Percentiles rank a stretch among this genome's conserved stretches.
Evolutionary conservation across 805 yeast genomes (phyloP).

Genomic region (Ogataea neopini): DNA sequence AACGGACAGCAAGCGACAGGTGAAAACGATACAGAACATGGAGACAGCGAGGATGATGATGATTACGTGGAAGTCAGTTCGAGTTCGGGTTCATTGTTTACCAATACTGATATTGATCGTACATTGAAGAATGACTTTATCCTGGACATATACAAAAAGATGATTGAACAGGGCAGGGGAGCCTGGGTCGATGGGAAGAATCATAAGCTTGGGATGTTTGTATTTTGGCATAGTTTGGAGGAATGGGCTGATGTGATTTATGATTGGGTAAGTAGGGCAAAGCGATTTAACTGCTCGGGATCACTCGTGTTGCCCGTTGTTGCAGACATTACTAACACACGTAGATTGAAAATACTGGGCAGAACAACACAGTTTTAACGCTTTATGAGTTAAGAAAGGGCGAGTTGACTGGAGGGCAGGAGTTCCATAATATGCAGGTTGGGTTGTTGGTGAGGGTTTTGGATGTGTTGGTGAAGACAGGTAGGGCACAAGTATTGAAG

Average conservation of each 20-base stretch:
- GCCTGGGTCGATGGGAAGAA: slow-evolving; percentile 51
- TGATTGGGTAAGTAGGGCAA: slow-evolving; percentile 49
- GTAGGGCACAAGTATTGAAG: slow-evolving; percentile 71
- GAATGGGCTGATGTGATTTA: slow-evolving; percentile 64
- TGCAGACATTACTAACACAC: slow-evolving; percentile 30
- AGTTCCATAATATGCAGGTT: slow-evolving; percentile 64
- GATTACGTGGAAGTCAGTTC: slow-evolving; percentile 11
- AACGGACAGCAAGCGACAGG: slow-evolving; percentile 32
- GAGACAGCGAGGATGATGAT: slow-evolving; percentile 23
- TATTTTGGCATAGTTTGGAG: slow-evolving; percentile 70
- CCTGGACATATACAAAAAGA: slow-evolving; percentile 52
- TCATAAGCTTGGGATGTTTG: slow-evolving; percentile 47
- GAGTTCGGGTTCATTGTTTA: slow-evolving; percentile 40
- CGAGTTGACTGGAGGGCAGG: slow-evolving; percentile 56
- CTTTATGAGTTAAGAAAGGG: slow-evolving; percentile 75
- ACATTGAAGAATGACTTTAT: slow-evolving; percentile 55
- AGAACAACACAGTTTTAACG: slow-evolving; percentile 73
- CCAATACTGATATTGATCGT: slow-evolving; percentile 53
- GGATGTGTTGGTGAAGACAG: slow-evolving; percentile 59
- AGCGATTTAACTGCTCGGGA: background rate
- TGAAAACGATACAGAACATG: slow-evolving; percentile 33
- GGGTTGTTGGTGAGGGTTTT: slow-evolving; percentile 54
- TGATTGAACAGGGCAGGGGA: slow-evolving; percentile 59
- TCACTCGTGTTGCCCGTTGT: no score
- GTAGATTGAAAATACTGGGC: slow-evolving; percentile 68